Percentiles rank a stretch among this genome's conserved stretches.
Conservation (phyloP, 805 yeast species). For the Ogataea zsoltii region DNA sequence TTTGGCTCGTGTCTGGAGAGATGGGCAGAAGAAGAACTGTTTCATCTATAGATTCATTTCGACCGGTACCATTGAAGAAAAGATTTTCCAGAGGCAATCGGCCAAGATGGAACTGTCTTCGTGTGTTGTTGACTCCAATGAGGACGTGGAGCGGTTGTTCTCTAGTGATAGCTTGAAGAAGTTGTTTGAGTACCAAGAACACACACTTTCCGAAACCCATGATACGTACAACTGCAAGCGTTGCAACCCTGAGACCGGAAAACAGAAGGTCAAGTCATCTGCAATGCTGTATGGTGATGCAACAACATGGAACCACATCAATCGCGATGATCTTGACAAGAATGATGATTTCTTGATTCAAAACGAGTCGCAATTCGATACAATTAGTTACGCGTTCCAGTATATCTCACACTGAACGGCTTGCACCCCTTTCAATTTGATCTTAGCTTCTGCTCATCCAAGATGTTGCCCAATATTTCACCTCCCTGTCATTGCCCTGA, state of each 20-base stretch:
- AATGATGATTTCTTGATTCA: slow-evolving; percentile 78
- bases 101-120: slow-evolving; percentile 92
- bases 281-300: slow-evolving; percentile 98
- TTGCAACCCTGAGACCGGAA: slow-evolving; percentile 53
- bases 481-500: slow-evolving; percentile 43
- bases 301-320: slow-evolving; percentile 94
- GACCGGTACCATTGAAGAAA: slow-evolving; percentile 95
- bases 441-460: slow-evolving; percentile 49
- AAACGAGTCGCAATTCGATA: slow-evolving; percentile 68
- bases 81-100: slow-evolving; percentile 92
- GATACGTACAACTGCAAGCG: slow-evolving; percentile 87
- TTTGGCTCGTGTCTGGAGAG: slow-evolving; percentile 97
- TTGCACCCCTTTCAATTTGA: no score
- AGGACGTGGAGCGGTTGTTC: slow-evolving; percentile 90
- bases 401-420: slow-evolving; percentile 72
- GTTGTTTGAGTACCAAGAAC: slow-evolving; percentile 67
- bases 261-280: slow-evolving; percentile 63
- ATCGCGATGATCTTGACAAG: slow-evolving; percentile 55
- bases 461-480: slow-evolving; percentile 71
- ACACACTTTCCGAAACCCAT: slow-evolving; percentile 86
- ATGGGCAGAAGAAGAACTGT: slow-evolving; percentile 97
- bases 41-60: slow-evolving; percentile 91
- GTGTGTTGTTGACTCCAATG: slow-evolving; percentile 95
- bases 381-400: slow-evolving; percentile 86
- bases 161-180: slow-evolving; percentile 78